Conservation (phyloP, 1,284 basidiomycete species). For the Ganoderma leucocontextum region DNA sequence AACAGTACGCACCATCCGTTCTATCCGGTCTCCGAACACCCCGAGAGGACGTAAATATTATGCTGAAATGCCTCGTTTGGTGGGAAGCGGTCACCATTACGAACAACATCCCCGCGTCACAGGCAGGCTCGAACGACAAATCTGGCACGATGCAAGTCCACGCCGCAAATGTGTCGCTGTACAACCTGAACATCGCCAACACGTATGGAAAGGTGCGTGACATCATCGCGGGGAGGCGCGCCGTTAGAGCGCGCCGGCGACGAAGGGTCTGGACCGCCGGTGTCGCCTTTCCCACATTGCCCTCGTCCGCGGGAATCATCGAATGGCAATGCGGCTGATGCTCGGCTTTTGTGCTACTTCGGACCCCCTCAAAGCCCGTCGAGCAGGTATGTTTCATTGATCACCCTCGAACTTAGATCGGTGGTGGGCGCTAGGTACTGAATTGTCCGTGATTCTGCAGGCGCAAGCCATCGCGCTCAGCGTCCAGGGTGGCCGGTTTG, state of each 20-base stretch:
- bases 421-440: constrained; percentile 13
- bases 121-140: constrained; percentile 59
- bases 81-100: constrained; percentile 49
- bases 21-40: constrained; percentile 16
- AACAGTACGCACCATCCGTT: constrained; percentile 28
- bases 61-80: not conserved
- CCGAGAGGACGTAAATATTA: constrained; percentile 19
- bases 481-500: constrained; percentile 58
- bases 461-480: constrained; percentile 62
- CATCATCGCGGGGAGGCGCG: constrained; percentile 18
- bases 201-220: constrained; percentile 50
- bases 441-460: constrained; percentile 15
- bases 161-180: constrained; percentile 58
- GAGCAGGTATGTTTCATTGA: constrained; percentile 29
- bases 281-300: not conserved
- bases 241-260: constrained; percentile 8
- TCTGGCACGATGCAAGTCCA: constrained; percentile 62
- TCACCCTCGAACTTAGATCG: constrained; percentile 11
- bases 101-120: constrained; percentile 48
- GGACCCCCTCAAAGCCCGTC: constrained; percentile 20
- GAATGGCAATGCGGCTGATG: not conserved
- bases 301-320: not conserved
- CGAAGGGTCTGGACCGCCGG: constrained; percentile 8
- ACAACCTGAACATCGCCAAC: constrained; percentile 64
- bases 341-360: not conserved